Conservation (phyloP, 768 basidiomycete genomes). For the Macrolepiota albuminosa region DNA sequence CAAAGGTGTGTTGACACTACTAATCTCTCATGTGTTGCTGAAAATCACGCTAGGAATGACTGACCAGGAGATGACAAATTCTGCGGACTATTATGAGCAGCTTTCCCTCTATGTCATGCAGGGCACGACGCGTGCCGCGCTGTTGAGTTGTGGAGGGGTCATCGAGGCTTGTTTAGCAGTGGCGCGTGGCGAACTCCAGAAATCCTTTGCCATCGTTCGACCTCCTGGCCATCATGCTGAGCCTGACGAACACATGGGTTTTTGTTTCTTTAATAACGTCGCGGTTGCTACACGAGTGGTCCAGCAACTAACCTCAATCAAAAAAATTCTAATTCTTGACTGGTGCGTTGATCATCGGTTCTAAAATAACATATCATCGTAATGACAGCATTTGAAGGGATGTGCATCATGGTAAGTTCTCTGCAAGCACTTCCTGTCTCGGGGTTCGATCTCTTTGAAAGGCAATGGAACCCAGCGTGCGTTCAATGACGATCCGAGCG, state of each 20-base stretch:
- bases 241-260: slow-evolving; percentile 97
- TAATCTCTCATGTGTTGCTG: background rate
- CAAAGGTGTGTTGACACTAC: slow-evolving; percentile 52
- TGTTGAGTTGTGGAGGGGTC: slow-evolving; percentile 90
- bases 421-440: background rate
- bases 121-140: slow-evolving; percentile 79
- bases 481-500: slow-evolving; percentile 88
- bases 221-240: slow-evolving; percentile 99
- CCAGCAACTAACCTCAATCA: slow-evolving; percentile 62
- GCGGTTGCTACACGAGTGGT: slow-evolving; percentile 87
- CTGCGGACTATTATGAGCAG: slow-evolving; percentile 81
- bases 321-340: slow-evolving; percentile 87
- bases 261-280: slow-evolving; percentile 99
- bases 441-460: slow-evolving; percentile 24
- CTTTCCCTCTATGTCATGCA: slow-evolving; percentile 90
- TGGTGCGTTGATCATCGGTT: slow-evolving; percentile 55
- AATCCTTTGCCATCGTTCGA: slow-evolving; percentile 91
- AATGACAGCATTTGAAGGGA: slow-evolving; percentile 46
- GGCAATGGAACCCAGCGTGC: slow-evolving; percentile 97
- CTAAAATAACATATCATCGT: background rate
- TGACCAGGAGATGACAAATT: slow-evolving; percentile 68
- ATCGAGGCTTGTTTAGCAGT: slow-evolving; percentile 88
- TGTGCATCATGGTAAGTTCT: slow-evolving; percentile 71
- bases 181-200: slow-evolving; percentile 72
- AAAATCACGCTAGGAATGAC: slow-evolving; percentile 53